A percentile compares a stretch with the other conserved stretches of the same genome.
Evolutionary conservation across 1,139 yeast species (phyloP).

Genomic region (Taiozyma onychis): DNA sequence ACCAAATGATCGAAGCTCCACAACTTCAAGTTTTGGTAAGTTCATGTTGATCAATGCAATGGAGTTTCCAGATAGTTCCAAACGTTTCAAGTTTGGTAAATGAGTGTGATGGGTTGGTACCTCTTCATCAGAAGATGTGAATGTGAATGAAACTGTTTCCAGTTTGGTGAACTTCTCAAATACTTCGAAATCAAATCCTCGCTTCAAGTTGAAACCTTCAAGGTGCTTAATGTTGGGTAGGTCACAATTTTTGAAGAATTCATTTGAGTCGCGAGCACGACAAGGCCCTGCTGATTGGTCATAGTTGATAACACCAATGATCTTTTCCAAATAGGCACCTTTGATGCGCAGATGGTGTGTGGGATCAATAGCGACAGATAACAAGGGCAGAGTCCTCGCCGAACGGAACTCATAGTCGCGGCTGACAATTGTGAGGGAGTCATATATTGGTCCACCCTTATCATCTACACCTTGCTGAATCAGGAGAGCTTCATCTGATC

Average conservation of each 20-base stretch:
- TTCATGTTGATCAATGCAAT: slow-evolving; percentile 1
- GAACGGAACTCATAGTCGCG: slow-evolving; percentile 1
- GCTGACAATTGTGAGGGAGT: slow-evolving; percentile 1
- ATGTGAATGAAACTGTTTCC: background rate
- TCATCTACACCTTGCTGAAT: slow-evolving; percentile 1
- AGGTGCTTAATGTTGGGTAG: background rate
- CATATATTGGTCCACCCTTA: background rate
- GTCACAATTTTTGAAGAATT: background rate
- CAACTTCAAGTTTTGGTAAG: slow-evolving; percentile 2
- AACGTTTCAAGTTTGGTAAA: background rate
- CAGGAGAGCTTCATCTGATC: slow-evolving; percentile 4
- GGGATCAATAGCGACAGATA: slow-evolving; percentile 4
- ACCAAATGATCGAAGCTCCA: background rate
- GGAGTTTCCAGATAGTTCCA: slow-evolving; percentile 2
- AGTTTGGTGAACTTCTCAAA: slow-evolving; percentile 1
- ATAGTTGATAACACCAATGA: slow-evolving; percentile 2
- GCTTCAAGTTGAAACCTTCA: background rate
- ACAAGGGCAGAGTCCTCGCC: slow-evolving; percentile 1
- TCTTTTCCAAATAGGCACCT: background rate
- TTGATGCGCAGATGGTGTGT: background rate
- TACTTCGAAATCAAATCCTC: slow-evolving; percentile 1
- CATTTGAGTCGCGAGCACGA: background rate
- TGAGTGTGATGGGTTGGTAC: background rate
- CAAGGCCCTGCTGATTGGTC: slow-evolving; percentile 1
- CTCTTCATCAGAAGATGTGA: background rate